Percentiles rank a stretch among this genome's conserved stretches.
These are phyloP conservation scores for Pseudocercospora fijiensis DNA, from an alignment of 2,329 filamentous ascomycete species.

Conservation along the genomic window DNA sequence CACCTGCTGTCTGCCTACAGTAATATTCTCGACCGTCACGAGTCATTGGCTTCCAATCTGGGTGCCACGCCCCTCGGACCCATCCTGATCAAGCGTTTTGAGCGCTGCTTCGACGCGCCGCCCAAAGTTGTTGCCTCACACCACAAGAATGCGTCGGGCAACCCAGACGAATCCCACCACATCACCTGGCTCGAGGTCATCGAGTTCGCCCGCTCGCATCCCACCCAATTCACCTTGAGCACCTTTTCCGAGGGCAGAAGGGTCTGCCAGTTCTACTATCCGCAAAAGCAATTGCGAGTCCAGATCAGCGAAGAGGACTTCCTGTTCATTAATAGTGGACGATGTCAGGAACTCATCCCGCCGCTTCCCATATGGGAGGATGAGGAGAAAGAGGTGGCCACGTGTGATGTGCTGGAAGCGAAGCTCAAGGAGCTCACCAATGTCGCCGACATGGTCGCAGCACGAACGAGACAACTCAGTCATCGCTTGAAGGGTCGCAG, in stretches of 20 bases:
- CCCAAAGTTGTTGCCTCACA: conserved; percentile 66
- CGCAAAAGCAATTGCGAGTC: conserved; percentile 72
- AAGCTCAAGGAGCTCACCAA: conserved; percentile 75
- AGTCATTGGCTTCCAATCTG: conserved; percentile 81
- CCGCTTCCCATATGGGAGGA: conserved; percentile 80
- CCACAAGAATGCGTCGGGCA: conserved; percentile 38
- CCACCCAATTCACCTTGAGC: conserved; percentile 72
- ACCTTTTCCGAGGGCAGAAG: conserved; percentile 67
- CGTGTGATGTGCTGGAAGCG: conserved; percentile 78
- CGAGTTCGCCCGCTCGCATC: conserved; percentile 76
- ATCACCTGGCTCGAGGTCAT: conserved; percentile 85
- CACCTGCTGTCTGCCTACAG: conserved; percentile 76
- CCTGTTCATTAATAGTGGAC: conserved; percentile 77
- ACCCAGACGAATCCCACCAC: conserved; percentile 42
- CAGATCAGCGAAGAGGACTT: conserved; percentile 89
- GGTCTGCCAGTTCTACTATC: conserved; percentile 71
- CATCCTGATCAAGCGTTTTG: conserved; percentile 80
- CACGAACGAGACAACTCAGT: conserved; percentile 73
- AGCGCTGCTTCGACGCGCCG: conserved; percentile 79
- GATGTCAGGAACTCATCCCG: conserved; percentile 77
- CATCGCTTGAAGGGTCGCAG: conserved; percentile 74
- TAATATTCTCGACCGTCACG: conserved; percentile 78
- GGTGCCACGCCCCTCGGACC: conserved; percentile 80
- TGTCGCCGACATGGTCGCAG: conserved; percentile 70
- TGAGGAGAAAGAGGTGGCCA: conserved; percentile 79